Conservation (phyloP, 257 asterid genomes). For the Gentiana dahurica region DNA sequence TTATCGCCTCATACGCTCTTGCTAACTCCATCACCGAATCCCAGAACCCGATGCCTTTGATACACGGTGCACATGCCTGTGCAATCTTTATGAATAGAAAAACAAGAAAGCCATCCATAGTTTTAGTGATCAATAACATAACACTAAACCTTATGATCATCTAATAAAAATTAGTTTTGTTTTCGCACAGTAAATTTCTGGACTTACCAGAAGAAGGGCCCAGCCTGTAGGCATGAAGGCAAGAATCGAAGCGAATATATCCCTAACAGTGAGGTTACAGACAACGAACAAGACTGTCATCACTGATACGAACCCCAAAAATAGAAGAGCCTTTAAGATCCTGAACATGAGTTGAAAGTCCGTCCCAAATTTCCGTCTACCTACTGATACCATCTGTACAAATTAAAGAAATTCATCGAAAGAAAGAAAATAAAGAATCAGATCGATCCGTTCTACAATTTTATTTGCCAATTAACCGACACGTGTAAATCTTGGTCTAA, state of each 20-base stretch:
- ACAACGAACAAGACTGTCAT: constrained; percentile 91
- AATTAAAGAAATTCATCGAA: neutral
- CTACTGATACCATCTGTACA: constrained; percentile 88
- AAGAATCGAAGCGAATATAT: constrained; percentile 73
- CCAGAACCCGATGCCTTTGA: constrained; percentile 69
- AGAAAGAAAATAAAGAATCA: neutral
- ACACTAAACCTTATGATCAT: no score
- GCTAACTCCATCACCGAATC: constrained; percentile 84
- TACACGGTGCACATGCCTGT: constrained; percentile 67
- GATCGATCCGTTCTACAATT: neutral
- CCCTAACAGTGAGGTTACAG: constrained; percentile 52
- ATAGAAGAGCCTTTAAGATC: constrained; percentile 84
- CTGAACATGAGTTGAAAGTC: constrained; percentile 99
- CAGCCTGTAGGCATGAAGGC: constrained; percentile 99
- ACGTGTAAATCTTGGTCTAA: neutral
- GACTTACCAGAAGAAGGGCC: constrained; percentile 81
- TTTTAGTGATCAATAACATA: neutral
- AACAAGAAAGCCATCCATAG: neutral
- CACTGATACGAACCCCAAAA: constrained; percentile 83
- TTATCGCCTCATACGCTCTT: constrained; percentile 73
- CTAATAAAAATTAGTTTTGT: no score
- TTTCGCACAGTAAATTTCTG: no score
- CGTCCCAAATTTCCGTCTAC: constrained; percentile 86
- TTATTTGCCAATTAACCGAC: neutral
- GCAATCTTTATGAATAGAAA: constrained; percentile 35